A percentile compares a stretch with the other conserved stretches of the same genome.
These are phyloP conservation scores for Solanum okadae DNA, from an alignment of 257 asterid genomes.

Conservation along the genomic window DNA sequence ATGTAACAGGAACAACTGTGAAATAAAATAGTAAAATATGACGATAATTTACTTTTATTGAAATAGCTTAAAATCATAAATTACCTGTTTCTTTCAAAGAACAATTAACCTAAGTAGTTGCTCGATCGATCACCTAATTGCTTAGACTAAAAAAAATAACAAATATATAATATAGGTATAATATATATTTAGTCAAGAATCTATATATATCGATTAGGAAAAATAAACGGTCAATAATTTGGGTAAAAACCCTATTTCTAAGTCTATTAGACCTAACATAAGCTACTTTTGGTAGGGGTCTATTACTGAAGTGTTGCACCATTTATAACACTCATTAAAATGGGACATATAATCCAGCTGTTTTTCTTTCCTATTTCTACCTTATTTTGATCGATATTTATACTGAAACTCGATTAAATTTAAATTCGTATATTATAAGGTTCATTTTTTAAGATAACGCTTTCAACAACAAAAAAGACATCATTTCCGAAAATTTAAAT, in stretches of 20 bases:
- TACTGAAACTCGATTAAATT: accelerated
- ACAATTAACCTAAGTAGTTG: not conserved
- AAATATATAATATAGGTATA: not conserved
- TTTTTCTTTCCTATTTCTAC: not conserved
- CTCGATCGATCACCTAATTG: not conserved
- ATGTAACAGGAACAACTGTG: too few relatives aligned
- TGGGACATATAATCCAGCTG: not conserved
- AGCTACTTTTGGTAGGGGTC: not conserved
- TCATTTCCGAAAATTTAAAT: accelerated
- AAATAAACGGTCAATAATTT: not conserved
- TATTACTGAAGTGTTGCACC: not conserved
- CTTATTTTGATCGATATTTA: not conserved
- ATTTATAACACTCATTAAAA: not conserved
- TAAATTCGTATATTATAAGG: accelerated
- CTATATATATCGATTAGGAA: not conserved
- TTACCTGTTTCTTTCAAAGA: not conserved
- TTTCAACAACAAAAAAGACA: not conserved
- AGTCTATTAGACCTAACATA: not conserved
- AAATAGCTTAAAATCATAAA: too few relatives aligned
- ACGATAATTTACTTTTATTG: not conserved
- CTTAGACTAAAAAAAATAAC: not conserved
- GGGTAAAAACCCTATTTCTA: not conserved
- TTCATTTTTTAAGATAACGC: not conserved
- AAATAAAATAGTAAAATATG: too few relatives aligned
- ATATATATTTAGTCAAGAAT: not conserved